Evolutionary conservation across 768 basidiomycete genomes (phyloP), one percentile per base, ranked within the genome.

Genomic region (Tubosaeta sp.): DNA sequence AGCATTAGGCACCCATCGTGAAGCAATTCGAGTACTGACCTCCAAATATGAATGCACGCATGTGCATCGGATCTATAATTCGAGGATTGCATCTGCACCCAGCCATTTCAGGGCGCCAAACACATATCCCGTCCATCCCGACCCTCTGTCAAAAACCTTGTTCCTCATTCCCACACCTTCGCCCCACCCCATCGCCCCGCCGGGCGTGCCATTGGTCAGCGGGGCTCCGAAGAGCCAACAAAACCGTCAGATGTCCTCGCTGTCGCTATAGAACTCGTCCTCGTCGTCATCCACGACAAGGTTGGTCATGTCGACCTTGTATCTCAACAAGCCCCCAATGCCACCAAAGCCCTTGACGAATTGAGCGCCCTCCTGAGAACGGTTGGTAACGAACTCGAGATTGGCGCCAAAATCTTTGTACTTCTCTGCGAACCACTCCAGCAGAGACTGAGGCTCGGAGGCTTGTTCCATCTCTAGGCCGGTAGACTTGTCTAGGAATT

Each of bases 281-380:
- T 88, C 78, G 2, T 82, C 89, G 29, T 92, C 89, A 59, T 92
- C 90, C 21, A 83, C 56, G 41, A 80, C 76, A 36, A 98, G 77
- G 67, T 87, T 89, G 59, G 80, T 79, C 73, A 98, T 90, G 73
- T 96, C 95, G 61, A 98, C 93, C 76, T 98, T 98, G 83, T 99
- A 99, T 44, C 95, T 82, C 52, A 96, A 73, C 53, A 97, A 76
- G 27, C 94, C 95, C 25, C 96, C 95, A 59, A 99, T 97, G 22
- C 96, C 95, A 70, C 95, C 95, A 62, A 99, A 98, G 36, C 95
- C 95, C 69, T 94, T 95, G 62, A 95, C 93, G 74, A 96, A 98
- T 68, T 97, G 94, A 30, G 91, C 90, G 29, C 95, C 95, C 68
- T 99, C 95, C 68, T 97, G 95, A 8, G 93, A 94, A 47, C 87